phyloP scores from a whole-genome alignment of 495 filamentous ascomycete genomes.

The Neurospora sp. region DNA sequence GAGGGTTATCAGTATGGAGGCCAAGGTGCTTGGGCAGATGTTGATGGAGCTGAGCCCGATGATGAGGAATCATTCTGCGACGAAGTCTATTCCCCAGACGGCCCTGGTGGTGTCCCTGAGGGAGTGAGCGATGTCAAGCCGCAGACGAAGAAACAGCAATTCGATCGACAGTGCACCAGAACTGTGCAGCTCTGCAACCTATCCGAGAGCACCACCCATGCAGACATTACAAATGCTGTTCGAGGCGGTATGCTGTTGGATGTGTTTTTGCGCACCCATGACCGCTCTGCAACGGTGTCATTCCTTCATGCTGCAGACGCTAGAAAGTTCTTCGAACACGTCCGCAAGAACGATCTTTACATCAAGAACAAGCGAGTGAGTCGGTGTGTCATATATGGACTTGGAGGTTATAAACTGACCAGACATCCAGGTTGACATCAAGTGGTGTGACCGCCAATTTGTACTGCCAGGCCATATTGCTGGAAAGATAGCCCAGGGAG shows the following conservation, averaged over 20 bases:
- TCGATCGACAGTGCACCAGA: slow-evolving; percentile 40
- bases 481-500: slow-evolving; percentile 58
- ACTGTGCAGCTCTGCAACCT: slow-evolving; percentile 57
- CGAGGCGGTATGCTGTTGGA: slow-evolving; percentile 63
- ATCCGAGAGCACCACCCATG: slow-evolving; percentile 52
- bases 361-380: slow-evolving; percentile 59
- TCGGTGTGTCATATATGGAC: neutral
- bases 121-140: slow-evolving; percentile 12
- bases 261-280: slow-evolving; percentile 52
- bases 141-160: slow-evolving; percentile 15
- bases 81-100: slow-evolving; percentile 13
- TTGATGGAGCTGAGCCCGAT: slow-evolving; percentile 15
- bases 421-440: slow-evolving; percentile 48
- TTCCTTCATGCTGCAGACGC: slow-evolving; percentile 59
- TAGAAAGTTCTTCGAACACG: slow-evolving; percentile 52
- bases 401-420: neutral
- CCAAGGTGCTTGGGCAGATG: slow-evolving; percentile 15
- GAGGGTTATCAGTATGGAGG: slow-evolving; percentile 5
- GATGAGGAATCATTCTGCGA: slow-evolving; percentile 13
- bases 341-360: slow-evolving; percentile 57
- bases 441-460: slow-evolving; percentile 69
- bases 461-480: slow-evolving; percentile 55
- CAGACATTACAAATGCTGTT: slow-evolving; percentile 55
- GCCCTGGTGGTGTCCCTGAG: slow-evolving; percentile 7
- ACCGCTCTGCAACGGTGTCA: slow-evolving; percentile 56